Percentiles rank a stretch among this genome's conserved stretches.
Conservation (phyloP, 106 monocot genomes). For the Acanthochlamys bracteata region DNA sequence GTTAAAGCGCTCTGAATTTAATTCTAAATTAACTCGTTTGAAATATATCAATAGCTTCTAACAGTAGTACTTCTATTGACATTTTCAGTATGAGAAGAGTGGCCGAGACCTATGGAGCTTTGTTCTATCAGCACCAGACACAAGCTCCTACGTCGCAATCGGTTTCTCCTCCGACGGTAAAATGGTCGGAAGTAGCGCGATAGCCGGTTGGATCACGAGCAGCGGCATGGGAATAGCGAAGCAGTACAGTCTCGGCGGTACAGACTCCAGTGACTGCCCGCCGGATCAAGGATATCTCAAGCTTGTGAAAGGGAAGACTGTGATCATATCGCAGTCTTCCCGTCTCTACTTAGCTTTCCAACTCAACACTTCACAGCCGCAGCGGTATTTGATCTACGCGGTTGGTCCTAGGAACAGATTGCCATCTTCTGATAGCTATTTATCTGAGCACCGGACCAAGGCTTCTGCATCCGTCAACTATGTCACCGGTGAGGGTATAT, state of each 20-base stretch:
- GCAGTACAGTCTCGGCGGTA: slow-evolving; percentile 41
- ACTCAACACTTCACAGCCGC: slow-evolving; percentile 17
- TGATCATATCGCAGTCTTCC: slow-evolving; percentile 19
- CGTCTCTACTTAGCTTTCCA: slow-evolving; percentile 23
- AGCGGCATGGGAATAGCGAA: slow-evolving; percentile 22
- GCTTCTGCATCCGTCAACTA: slow-evolving; percentile 28
- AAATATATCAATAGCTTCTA: no score
- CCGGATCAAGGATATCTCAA: slow-evolving; percentile 38
- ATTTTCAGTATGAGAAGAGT: slow-evolving; percentile 24
- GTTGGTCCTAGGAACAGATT: slow-evolving; percentile 22
- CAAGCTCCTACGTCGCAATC: slow-evolving; percentile 28
- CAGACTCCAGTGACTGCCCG: slow-evolving; percentile 21
- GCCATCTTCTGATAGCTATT: slow-evolving; percentile 18
- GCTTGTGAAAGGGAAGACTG: slow-evolving; percentile 2
- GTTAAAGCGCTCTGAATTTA: no score
- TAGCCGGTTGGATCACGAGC: slow-evolving; percentile 36
- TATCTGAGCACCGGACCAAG: slow-evolving; percentile 10
- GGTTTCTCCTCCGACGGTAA: slow-evolving; percentile 40
- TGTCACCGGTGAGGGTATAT: slow-evolving; percentile 27
- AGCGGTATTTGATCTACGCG: slow-evolving; percentile 33
- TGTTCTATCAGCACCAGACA: slow-evolving; percentile 46
- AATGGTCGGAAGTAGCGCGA: slow-evolving; percentile 42
- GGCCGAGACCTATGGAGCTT: slow-evolving; percentile 31
- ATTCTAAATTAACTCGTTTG: no score
- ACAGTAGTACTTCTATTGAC: no score